Percentiles rank a stretch among this genome's conserved stretches.
phyloP scores from a whole-genome alignment of 768 basidiomycete species.

The Kwoniella dendrophila region DNA sequence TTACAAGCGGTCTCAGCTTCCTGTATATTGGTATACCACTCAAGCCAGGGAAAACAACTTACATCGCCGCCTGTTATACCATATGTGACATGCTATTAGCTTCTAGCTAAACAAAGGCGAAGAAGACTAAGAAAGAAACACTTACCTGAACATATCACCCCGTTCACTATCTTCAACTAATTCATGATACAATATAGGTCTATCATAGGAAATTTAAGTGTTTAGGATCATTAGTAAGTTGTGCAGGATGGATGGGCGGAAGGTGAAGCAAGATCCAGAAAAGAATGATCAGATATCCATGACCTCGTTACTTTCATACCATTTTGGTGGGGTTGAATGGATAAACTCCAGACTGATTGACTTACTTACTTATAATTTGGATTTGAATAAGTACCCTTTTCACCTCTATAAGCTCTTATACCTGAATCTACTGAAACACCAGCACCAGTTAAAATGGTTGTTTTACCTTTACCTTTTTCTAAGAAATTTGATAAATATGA shows the following conservation, averaged over 20 bases:
- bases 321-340: no score
- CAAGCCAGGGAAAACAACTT: conserved; percentile 6
- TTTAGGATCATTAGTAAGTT: not conserved
- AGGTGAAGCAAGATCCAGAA: not conserved
- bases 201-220: conserved; percentile 6
- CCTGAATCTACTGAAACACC: conserved; percentile 95
- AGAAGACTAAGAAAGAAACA: conserved; percentile 10
- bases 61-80: conserved; percentile 83
- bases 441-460: conserved; percentile 79
- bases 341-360: not conserved
- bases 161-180: conserved; percentile 70
- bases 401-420: conserved; percentile 88
- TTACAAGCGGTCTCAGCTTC: not conserved
- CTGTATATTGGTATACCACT: not conserved
- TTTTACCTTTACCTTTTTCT: conserved; percentile 64
- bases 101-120: no score
- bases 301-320: not conserved
- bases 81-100: not conserved
- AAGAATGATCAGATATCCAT: not conserved
- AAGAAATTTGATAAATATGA: conserved; percentile 62
- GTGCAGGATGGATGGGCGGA: not conserved
- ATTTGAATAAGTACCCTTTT: conserved; percentile 65
- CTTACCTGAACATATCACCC: conserved; percentile 72
- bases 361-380: conserved; percentile 54
- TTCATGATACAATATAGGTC: conserved; percentile 71